These are phyloP conservation scores for Penicillium malachiteum DNA, from an alignment of 495 filamentous ascomycete species.

Conservation along the genomic window DNA sequence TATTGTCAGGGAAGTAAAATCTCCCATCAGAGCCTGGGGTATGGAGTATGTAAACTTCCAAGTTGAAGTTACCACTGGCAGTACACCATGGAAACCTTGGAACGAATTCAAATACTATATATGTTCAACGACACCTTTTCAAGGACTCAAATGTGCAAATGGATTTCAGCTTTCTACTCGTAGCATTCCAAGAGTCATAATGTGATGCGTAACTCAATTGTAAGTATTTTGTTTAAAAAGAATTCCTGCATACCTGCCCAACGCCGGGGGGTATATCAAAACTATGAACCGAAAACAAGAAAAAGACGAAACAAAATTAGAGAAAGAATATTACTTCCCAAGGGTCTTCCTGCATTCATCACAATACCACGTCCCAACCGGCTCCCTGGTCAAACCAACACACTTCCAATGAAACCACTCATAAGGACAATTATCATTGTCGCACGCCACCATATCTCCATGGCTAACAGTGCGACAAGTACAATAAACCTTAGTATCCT, in stretches of 20 bases:
- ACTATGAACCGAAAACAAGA: neutral
- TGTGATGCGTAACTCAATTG: too few species aligned
- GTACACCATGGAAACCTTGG: too few species aligned
- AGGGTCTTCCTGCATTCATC: constrained; percentile 69
- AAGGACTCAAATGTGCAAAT: too few species aligned
- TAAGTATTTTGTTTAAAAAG: too few species aligned
- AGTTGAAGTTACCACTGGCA: too few species aligned
- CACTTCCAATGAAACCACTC: constrained; percentile 99
- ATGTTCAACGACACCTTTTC: too few species aligned
- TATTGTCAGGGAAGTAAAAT: neutral
- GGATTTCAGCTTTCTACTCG: too few species aligned
- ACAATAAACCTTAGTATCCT: constrained; percentile 89
- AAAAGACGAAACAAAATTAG: constrained; percentile 10
- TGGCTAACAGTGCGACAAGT: constrained; percentile 88
- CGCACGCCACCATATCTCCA: constrained; percentile 98
- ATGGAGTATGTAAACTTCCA: too few species aligned
- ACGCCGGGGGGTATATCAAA: constrained; percentile 24
- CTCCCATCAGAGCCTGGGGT: too few species aligned
- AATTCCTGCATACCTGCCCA: neutral
- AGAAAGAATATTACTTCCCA: constrained; percentile 36
- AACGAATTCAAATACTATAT: too few species aligned
- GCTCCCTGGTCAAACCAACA: constrained; percentile 85
- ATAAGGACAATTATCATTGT: constrained; percentile 86
- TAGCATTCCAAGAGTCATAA: too few species aligned
- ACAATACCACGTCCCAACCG: constrained; percentile 90